phyloP scores from a whole-genome alignment of 768 basidiomycete genomes.

The Cubamyces sp. region DNA sequence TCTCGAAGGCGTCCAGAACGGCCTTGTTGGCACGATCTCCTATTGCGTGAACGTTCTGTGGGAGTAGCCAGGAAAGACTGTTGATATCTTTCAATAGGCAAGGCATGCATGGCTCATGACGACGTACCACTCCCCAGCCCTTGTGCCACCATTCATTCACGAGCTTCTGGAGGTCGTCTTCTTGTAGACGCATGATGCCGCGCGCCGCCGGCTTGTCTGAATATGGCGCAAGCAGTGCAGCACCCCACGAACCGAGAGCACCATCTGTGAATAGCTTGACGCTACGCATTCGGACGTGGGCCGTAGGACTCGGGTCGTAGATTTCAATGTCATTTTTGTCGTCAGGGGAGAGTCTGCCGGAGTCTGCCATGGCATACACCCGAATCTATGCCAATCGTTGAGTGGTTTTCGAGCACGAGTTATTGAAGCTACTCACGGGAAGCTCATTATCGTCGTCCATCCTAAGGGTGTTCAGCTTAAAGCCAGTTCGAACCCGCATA shows the following conservation, averaged over 20 bases:
- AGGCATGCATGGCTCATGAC: background rate
- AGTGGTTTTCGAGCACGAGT: background rate
- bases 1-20: slow-evolving; percentile 83
- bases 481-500: background rate
- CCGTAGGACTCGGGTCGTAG: slow-evolving; percentile 41
- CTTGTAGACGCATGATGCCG: slow-evolving; percentile 69
- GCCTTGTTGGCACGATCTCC: slow-evolving; percentile 87
- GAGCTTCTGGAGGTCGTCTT: slow-evolving; percentile 54
- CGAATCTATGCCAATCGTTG: slow-evolving; percentile 32
- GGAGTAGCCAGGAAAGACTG: background rate
- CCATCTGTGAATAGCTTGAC: slow-evolving; percentile 83
- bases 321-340: slow-evolving; percentile 21
- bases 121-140: slow-evolving; percentile 82
- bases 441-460: slow-evolving; percentile 69
- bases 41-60: slow-evolving; percentile 87
- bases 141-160: slow-evolving; percentile 69
- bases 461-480: slow-evolving; percentile 41
- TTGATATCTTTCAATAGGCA: background rate
- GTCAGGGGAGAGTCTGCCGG: slow-evolving; percentile 40
- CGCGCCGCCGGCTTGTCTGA: slow-evolving; percentile 71
- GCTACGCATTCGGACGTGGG: slow-evolving; percentile 46
- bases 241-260: slow-evolving; percentile 91
- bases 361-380: slow-evolving; percentile 44
- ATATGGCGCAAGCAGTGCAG: slow-evolving; percentile 86
- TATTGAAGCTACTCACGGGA: slow-evolving; percentile 52